Evolutionary conservation across 2,329 filamentous ascomycete genomes (phyloP), one percentile per base, ranked within the genome.

Genomic region (Ceratocystis smalleyi): DNA sequence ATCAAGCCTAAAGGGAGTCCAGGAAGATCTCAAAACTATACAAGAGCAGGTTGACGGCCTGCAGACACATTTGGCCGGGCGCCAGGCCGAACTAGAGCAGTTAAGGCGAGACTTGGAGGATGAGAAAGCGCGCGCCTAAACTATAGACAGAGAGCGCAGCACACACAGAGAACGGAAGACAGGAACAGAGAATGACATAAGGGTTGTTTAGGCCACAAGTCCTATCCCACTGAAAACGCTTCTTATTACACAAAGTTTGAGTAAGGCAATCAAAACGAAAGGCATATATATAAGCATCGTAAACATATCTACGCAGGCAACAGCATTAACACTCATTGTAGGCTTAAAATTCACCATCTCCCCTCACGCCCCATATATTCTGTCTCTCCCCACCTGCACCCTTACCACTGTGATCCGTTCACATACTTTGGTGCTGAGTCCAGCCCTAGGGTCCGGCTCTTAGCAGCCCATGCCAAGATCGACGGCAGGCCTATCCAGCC

Each of bases 21-120:
- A 83, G 65, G 91, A 95, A 45, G 94, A 99, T 75, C 82, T 99
- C 72, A 82, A 87, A 70, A 88, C 89, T 57, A 89, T 99, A n/a
- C 86, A 83, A 71, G 92, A 97, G 75, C 92, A 99, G 78, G 86
- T 99, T 1, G 91, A 96, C 69, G 91, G 91, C 0, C 74, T 99
- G 69, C 91, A 95, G 77, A 77, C 79, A 67, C 94, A 99, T 78
- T 76, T 96, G 71, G 81, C 83, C 70, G 84, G 85, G 69, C 81
- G 94, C 67, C 83, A 92, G 74, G 83, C 86, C 68, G 83, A 86
- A 35, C 77, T 99, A 70, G 84, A 87, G 59, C 87, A 89, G 73
- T 72, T 97, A 72, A 83, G 84, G 75, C 79, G 83, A 72, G 85
- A 96, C 76, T 87, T 97, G 74, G 91, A 96, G 71, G 86, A 89